Percentiles rank a stretch among this genome's conserved stretches.
These are phyloP conservation scores for Phallus indusiatus DNA, from an alignment of 768 basidiomycete species.

Conservation along the genomic window DNA sequence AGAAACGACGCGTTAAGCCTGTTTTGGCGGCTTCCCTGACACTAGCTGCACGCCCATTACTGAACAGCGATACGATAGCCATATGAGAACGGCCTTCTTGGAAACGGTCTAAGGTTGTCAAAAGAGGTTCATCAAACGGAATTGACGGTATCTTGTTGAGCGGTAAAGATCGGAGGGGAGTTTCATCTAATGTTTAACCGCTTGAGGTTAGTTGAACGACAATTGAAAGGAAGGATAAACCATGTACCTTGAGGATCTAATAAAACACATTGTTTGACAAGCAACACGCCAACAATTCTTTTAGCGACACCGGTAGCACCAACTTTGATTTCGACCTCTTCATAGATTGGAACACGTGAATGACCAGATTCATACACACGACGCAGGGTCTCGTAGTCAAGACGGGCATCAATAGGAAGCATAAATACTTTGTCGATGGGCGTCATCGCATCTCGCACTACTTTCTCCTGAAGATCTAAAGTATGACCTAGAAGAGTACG, in stretches of 20 bases:
- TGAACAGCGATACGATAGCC: slow-evolving; percentile 79
- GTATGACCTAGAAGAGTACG: background rate
- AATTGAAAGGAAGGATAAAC: background rate
- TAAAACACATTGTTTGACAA: slow-evolving; percentile 84
- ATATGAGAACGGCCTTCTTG: slow-evolving; percentile 89
- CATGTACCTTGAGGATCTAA: slow-evolving; percentile 75
- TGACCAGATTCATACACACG: slow-evolving; percentile 72
- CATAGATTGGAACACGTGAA: slow-evolving; percentile 76
- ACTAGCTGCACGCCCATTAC: slow-evolving; percentile 25
- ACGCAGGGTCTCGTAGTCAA: slow-evolving; percentile 74
- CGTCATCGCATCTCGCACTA: slow-evolving; percentile 75
- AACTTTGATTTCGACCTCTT: slow-evolving; percentile 58
- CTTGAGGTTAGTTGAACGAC: background rate
- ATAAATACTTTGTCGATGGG: slow-evolving; percentile 75
- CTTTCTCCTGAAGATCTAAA: slow-evolving; percentile 79
- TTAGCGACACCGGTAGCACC: slow-evolving; percentile 40
- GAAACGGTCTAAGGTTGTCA: slow-evolving; percentile 80
- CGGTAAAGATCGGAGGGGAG: slow-evolving; percentile 73
- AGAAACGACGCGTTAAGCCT: slow-evolving; percentile 69
- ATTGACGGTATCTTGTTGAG: slow-evolving; percentile 83
- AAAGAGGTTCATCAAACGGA: slow-evolving; percentile 75
- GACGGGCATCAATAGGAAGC: slow-evolving; percentile 74
- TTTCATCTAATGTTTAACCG: slow-evolving; percentile 45
- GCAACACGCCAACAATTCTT: slow-evolving; percentile 77
- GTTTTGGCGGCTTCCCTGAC: slow-evolving; percentile 77